Conservation (phyloP, 371 early-diverging fungal species). For the Apophysomyces ossiformis region DNA sequence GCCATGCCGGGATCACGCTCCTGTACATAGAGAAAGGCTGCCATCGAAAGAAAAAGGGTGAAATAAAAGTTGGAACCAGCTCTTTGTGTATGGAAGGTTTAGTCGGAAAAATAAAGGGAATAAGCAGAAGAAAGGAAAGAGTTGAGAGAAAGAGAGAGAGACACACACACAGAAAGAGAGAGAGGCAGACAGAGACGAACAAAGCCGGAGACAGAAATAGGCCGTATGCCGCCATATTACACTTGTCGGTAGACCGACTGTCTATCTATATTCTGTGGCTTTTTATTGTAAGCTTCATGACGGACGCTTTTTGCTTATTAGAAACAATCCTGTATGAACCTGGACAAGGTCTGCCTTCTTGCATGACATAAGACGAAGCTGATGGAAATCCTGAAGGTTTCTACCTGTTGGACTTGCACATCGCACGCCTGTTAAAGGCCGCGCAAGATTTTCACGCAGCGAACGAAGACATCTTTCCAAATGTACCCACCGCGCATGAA, state of each 20-base stretch:
- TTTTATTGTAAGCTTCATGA: slow-evolving; percentile 7
- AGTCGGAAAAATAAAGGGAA: not conserved
- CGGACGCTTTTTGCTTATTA: slow-evolving; percentile 41
- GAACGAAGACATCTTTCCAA: slow-evolving; percentile 20
- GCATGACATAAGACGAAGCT: slow-evolving; percentile 11
- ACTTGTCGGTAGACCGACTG: too few species aligned
- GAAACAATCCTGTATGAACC: slow-evolving; percentile 63
- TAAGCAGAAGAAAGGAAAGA: not conserved
- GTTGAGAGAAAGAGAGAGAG: slow-evolving; percentile 1
- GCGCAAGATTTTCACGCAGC: slow-evolving; percentile 23
- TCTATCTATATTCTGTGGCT: not conserved
- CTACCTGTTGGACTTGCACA: slow-evolving; percentile 42
- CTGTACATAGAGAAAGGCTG: slow-evolving; percentile 3
- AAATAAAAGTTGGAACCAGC: slow-evolving; percentile 7
- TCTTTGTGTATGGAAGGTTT: not conserved
- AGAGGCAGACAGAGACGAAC: not conserved
- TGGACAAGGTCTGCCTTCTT: slow-evolving; percentile 31
- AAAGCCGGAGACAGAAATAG: slow-evolving; percentile 6
- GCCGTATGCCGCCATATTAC: not conserved
- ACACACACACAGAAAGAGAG: not conserved
- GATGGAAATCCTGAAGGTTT: slow-evolving; percentile 18
- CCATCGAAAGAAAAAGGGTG: not conserved
- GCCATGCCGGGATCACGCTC: slow-evolving; percentile 11
- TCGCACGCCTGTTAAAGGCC: slow-evolving; percentile 22
- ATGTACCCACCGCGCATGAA: slow-evolving; percentile 36